These are phyloP conservation scores for Rhizopogon roseolus DNA, from an alignment of 768 basidiomycete genomes.

Conservation along the genomic window DNA sequence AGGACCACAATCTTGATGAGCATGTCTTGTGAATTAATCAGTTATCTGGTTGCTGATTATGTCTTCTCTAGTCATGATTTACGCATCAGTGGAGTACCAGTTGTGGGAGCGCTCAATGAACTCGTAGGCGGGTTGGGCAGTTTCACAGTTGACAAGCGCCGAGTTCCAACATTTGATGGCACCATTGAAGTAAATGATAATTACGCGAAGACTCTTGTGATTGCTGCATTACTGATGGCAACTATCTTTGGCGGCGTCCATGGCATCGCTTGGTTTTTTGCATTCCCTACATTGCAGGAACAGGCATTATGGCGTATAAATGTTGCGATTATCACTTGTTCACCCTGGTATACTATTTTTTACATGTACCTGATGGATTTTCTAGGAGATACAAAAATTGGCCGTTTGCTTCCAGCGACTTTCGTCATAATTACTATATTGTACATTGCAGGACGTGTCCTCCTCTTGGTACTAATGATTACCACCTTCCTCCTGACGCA, in stretches of 20 bases:
- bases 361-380: too few relatives aligned
- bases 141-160: neutral
- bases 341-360: neutral
- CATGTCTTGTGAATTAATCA: neutral
- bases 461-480: neutral
- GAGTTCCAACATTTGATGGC: neutral
- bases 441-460: neutral
- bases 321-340: conserved; percentile 7
- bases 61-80: too few relatives aligned
- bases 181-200: too few relatives aligned
- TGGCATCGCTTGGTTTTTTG: conserved; percentile 18
- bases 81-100: too few relatives aligned
- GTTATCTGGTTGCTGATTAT: neutral
- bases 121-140: neutral
- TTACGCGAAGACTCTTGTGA: too few relatives aligned
- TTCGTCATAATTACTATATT: too few relatives aligned
- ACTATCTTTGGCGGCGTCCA: conserved; percentile 23
- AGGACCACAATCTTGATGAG: neutral
- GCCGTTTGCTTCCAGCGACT: too few relatives aligned
- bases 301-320: conserved; percentile 16
- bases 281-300: conserved; percentile 14
- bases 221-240: conserved; percentile 1
- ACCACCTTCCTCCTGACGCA: neutral
- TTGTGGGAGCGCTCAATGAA: too few relatives aligned
- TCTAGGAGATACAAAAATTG: too few relatives aligned